Evolutionary conservation across 306 rosid genomes (phyloP), one percentile per base, ranked within the genome.

Genomic region (Begonia fuchsioides): DNA sequence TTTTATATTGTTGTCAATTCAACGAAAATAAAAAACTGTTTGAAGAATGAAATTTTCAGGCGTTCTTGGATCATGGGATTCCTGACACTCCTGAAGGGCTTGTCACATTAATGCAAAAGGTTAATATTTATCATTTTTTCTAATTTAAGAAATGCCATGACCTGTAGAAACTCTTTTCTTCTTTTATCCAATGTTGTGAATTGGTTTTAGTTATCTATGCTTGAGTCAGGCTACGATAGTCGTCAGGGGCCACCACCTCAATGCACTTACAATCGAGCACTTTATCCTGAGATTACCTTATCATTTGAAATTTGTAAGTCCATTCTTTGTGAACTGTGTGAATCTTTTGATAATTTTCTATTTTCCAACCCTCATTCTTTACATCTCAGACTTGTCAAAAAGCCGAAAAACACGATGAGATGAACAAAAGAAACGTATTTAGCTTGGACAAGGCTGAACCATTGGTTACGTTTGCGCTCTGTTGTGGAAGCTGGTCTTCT

Each of bases 401-500:
- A 71, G 80, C 92, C 45, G 84, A 72, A 2, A 90, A 81, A 58
- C 72, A 79, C 15, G 82, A 90, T 8, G 98, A 90, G 74, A 76
- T 75, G 57, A 79, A 75, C 69, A 81, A 82, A 38, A 72, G 74
- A 47, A 84, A 80, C 51, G 44, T 64, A 66, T 81, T 81, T n/a
- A 93, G 95, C 51, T 61, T 84, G 54, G 94, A 90, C 53, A 79
- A 84, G 88, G 79, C 93, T 12, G 97, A 84, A 63, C 92, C 95
- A 9, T 72, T 90, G 57, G 95, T 84, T 49, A 90, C 97, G 53
- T 90, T 90, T 60, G 93, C 97, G 32, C 97, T 90, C 62, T 79
- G 95, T 18, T 90, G 97, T 43, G 97, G 93, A 74, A 84, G 97
- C 67, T 84, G 97, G 97, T 90, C 93, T 58, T 90, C 97, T 54